Percentiles rank a stretch among this genome's conserved stretches.
These are phyloP conservation scores for Chondrus crispus DNA, from an alignment of 23 red algal genomes.

Conservation along the genomic window DNA sequence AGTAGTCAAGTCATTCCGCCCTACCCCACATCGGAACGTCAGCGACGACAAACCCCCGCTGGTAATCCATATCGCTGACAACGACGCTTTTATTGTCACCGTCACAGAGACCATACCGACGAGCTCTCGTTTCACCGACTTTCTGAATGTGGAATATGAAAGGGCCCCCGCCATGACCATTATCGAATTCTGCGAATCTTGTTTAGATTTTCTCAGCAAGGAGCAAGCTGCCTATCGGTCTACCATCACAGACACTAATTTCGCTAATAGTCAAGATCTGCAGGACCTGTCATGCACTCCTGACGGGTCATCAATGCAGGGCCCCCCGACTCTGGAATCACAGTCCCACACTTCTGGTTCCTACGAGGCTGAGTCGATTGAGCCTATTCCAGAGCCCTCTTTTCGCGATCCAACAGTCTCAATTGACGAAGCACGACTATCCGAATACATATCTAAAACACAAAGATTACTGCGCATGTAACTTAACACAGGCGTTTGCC, in stretches of 20 bases:
- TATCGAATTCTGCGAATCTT: constrained; percentile 31
- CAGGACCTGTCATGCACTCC: too few species aligned
- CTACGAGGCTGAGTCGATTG: too few species aligned
- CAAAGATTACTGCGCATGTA: neutral
- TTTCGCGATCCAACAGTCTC: too few species aligned
- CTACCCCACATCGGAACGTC: neutral
- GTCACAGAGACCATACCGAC: constrained; percentile 19
- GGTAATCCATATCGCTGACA: constrained; percentile 24
- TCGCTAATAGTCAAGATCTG: too few species aligned
- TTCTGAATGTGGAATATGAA: neutral
- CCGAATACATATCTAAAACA: neutral
- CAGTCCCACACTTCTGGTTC: too few species aligned
- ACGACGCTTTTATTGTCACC: constrained; percentile 33
- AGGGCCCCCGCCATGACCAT: neutral
- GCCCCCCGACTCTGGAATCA: too few species aligned
- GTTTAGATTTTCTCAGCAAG: constrained; percentile 1
- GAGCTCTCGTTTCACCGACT: neutral
- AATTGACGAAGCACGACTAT: neutral
- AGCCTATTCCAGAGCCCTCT: too few species aligned
- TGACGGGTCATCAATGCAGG: too few species aligned
- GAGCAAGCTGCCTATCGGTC: constrained; percentile 2
- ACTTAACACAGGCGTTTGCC: neutral
- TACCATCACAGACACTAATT: neutral
- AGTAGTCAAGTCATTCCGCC: neutral
- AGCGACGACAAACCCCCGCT: neutral